Evolutionary conservation across 306 rosid genomes (phyloP), one percentile per base, ranked within the genome.

Genomic region (Rosa rugosa): DNA sequence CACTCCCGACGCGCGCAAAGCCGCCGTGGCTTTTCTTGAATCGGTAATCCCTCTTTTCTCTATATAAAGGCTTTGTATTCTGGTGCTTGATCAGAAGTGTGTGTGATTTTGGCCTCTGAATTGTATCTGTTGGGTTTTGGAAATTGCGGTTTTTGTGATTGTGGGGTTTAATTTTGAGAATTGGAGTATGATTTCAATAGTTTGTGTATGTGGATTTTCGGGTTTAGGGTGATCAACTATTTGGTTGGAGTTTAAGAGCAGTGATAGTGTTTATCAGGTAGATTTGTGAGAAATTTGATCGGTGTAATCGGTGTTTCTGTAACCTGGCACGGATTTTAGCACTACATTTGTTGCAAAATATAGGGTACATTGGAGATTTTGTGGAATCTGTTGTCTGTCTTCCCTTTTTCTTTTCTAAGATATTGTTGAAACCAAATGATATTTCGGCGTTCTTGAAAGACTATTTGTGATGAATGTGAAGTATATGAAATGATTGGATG

Each of bases 1-100:
- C 59, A 59, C 98, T 49, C 86, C 97, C 23, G 84, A 89, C 22
- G 88, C 92, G 50, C 92, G 98, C 27, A 88, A 80, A 75, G 84
- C 90, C 12, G 99, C 99, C 41, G 87, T 88, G 54, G 73, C 91
- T 76, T 95, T 87, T 78, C 89, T 95, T 66, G 94, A 95, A 79
- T 85, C 96, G 23, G 99, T 95, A 88, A 11, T 23, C 71, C 44
- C 45, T 38, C 73, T 59, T 82, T 65, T 77, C 46, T 49, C 71
- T 70, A 46, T 62, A 2, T 25, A 36, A 38, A 2, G 44, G 10
- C 27, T 31, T 14, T 44, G n/a, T 22, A 9, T 54, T 72, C 62
- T 63, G n/a, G 22, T 62, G 73, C 38, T 69, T 18, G 49, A 31
- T 69, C 72, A 34, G 0, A 56, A 18, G 6, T 34, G 40, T 3